These are phyloP conservation scores for Colletotrichum sansevieriae DNA, from an alignment of 2,329 filamentous ascomycete genomes.

Conservation along the genomic window DNA sequence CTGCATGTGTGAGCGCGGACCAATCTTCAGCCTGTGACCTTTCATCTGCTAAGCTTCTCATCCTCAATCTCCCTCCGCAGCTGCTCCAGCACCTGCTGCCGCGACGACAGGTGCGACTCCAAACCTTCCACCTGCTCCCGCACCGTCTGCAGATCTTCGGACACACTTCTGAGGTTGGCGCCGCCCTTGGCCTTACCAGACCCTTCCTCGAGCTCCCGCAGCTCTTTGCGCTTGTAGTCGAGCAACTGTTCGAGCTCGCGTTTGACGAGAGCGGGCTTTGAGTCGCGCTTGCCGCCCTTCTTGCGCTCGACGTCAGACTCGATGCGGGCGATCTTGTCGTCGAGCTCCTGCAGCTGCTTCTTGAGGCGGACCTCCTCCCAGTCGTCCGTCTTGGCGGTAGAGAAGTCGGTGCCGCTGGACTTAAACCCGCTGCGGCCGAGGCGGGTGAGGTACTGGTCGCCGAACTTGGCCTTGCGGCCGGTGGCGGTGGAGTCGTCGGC, in stretches of 20 bases:
- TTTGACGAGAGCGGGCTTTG: slow-evolving; percentile 92
- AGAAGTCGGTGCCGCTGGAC: slow-evolving; percentile 90
- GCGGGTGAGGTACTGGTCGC: slow-evolving; percentile 93
- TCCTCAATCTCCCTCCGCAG: slow-evolving; percentile 87
- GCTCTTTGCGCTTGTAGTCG: slow-evolving; percentile 90
- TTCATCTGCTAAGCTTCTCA: slow-evolving; percentile 74
- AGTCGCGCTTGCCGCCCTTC: slow-evolving; percentile 75
- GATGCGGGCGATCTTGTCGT: slow-evolving; percentile 87
- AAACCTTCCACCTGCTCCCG: slow-evolving; percentile 93
- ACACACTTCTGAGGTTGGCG: slow-evolving; percentile 79
- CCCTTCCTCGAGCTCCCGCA: slow-evolving; percentile 81
- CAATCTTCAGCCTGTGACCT: not conserved
- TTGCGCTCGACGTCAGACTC: slow-evolving; percentile 79
- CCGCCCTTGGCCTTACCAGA: slow-evolving; percentile 77
- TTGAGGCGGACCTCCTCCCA: slow-evolving; percentile 98
- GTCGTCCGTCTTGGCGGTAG: slow-evolving; percentile 86
- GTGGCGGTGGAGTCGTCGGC: slow-evolving; percentile 85
- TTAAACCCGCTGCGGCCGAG: slow-evolving; percentile 87
- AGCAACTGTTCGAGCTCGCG: slow-evolving; percentile 92
- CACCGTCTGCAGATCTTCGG: slow-evolving; percentile 90
- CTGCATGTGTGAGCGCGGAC: too few species aligned
- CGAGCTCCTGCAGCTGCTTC: slow-evolving; percentile 90
- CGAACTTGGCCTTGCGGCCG: slow-evolving; percentile 95
- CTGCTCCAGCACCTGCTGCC: slow-evolving; percentile 82
- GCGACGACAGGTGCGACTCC: slow-evolving; percentile 82